These are phyloP conservation scores for Cymbopogon flexuosus DNA, from an alignment of 202 grass and related monocot species.

Conservation along the genomic window DNA sequence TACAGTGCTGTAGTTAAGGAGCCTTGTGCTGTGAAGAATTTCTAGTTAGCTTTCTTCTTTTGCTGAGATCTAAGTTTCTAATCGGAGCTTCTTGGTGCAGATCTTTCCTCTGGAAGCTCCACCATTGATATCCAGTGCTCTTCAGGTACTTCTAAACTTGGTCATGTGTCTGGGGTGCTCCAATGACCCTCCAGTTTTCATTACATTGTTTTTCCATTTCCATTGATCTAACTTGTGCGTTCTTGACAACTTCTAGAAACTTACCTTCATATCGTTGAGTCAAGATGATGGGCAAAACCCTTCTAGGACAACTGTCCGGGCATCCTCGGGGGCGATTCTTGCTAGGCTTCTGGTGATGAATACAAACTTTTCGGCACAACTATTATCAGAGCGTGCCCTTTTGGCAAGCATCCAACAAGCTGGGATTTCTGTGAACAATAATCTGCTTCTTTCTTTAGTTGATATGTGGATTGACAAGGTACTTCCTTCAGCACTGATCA, in stretches of 20 bases:
- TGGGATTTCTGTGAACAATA: constrained; percentile 73
- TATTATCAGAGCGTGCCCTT: constrained; percentile 79
- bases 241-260: constrained; percentile 69
- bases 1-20: background rate
- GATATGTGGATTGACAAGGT: constrained; percentile 97
- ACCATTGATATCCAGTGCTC: constrained; percentile 60
- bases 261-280: constrained; percentile 79
- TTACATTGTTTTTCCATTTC: constrained; percentile 17
- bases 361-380: constrained; percentile 80
- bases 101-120: constrained; percentile 79
- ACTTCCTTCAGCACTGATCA: constrained; percentile 9
- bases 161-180: background rate
- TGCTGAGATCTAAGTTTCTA: background rate
- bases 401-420: constrained; percentile 61
- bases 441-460: constrained; percentile 75
- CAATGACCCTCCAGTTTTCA: constrained; percentile 12
- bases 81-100: constrained; percentile 59
- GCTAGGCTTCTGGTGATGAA: constrained; percentile 93
- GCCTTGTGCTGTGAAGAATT: constrained; percentile 1
- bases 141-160: constrained; percentile 66
- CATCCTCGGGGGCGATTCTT: constrained; percentile 75
- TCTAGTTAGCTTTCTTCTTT: background rate
- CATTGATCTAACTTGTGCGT: constrained; percentile 27
- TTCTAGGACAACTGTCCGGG: constrained; percentile 71
- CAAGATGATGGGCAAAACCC: constrained; percentile 84